phyloP scores from a whole-genome alignment of 768 basidiomycete species.

The Dendrothele bispora region DNA sequence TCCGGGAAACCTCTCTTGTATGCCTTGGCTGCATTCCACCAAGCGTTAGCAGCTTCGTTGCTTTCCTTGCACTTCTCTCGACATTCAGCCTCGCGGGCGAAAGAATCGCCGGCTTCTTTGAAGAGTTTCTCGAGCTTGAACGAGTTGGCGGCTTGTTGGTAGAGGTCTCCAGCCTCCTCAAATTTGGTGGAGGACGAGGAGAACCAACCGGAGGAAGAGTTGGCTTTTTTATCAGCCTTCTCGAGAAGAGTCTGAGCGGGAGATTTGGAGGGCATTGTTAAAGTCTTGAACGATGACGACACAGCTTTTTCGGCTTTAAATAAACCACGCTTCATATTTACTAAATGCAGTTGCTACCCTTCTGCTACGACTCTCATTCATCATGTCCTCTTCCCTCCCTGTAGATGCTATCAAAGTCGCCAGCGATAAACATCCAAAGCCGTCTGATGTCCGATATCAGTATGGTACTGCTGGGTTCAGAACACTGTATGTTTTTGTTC shows the following conservation, averaged over 20 bases:
- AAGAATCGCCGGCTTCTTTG: slow-evolving; percentile 90
- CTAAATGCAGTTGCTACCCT: too few species aligned
- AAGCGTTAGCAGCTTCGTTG: slow-evolving; percentile 97
- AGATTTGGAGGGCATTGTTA: slow-evolving; percentile 72
- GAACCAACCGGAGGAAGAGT: slow-evolving; percentile 86
- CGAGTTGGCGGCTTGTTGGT: slow-evolving; percentile 90
- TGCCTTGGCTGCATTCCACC: slow-evolving; percentile 97
- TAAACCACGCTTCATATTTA: too few species aligned
- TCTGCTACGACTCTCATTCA: not conserved
- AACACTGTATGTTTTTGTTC: slow-evolving; percentile 62
- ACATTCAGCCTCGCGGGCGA: slow-evolving; percentile 93
- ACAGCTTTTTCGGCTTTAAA: too few species aligned
- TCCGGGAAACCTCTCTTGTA: slow-evolving; percentile 89
- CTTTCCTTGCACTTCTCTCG: slow-evolving; percentile 83
- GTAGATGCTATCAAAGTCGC: slow-evolving; percentile 47
- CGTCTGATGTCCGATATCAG: slow-evolving; percentile 64
- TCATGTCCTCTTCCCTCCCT: slow-evolving; percentile 35
- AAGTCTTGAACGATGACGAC: slow-evolving; percentile 11
- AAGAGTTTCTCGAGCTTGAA: slow-evolving; percentile 93
- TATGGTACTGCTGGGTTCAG: slow-evolving; percentile 97
- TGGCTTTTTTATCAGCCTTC: slow-evolving; percentile 92
- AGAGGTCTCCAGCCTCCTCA: slow-evolving; percentile 96
- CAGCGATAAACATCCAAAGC: slow-evolving; percentile 70
- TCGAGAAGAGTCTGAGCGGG: slow-evolving; percentile 73
- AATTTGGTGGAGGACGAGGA: slow-evolving; percentile 79